Evolutionary conservation across 1,139 yeast species (phyloP).

Genomic region (Lodderomyces oxycetoniae): DNA sequence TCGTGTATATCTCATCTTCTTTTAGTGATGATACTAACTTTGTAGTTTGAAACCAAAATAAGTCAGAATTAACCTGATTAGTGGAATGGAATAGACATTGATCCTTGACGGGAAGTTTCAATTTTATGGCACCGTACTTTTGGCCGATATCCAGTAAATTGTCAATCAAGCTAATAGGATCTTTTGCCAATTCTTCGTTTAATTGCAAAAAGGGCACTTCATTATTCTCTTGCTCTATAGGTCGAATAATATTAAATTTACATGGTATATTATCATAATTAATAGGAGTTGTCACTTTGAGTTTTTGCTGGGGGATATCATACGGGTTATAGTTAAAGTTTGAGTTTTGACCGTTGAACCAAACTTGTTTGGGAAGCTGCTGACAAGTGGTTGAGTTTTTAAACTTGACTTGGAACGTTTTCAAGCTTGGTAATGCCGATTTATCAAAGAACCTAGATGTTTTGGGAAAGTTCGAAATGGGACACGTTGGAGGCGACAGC

Average conservation of each 20-base stretch:
- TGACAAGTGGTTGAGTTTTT: too few species aligned
- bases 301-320: constrained; percentile 39
- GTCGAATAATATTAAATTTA: constrained; percentile 21
- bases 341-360: constrained; percentile 25
- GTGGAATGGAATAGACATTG: constrained; percentile 20
- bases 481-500: constrained; percentile 1
- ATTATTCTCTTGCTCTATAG: constrained; percentile 8
- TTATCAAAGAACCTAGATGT: constrained; percentile 33
- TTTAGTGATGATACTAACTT: constrained; percentile 23
- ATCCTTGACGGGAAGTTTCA: constrained; percentile 49
- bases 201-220: constrained; percentile 50
- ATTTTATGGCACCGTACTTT: constrained; percentile 67
- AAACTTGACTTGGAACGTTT: constrained; percentile 19
- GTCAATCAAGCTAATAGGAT: constrained; percentile 51
- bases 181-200: constrained; percentile 36
- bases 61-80: constrained; percentile 14
- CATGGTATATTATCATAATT: constrained; percentile 31
- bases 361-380: constrained; percentile 18
- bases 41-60: constrained; percentile 15
- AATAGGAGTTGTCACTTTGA: constrained; percentile 36
- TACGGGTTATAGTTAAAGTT: constrained; percentile 41
- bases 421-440: constrained; percentile 27
- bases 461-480: constrained; percentile 24
- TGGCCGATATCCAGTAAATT: constrained; percentile 41
- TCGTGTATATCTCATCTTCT: constrained; percentile 25